Conservation (phyloP, 2,329 filamentous ascomycete genomes). For the Claviceps purpurea region DNA sequence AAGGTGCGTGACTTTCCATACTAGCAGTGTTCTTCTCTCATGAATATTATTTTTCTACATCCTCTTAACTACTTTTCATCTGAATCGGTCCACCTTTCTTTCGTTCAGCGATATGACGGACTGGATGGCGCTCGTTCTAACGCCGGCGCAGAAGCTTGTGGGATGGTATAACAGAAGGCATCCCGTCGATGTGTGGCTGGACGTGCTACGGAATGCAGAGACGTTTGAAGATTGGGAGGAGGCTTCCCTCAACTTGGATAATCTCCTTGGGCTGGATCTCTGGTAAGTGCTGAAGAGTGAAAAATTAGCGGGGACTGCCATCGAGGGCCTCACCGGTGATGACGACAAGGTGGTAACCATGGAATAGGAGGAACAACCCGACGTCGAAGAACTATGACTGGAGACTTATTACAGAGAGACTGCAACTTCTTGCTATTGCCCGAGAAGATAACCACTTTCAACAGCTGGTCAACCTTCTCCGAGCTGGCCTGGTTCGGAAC, state of each 20-base stretch:
- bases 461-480: conserved; percentile 63
- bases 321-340: background rate
- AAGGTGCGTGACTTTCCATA: conserved; percentile 27
- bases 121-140: conserved; percentile 10
- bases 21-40: background rate
- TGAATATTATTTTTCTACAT: background rate
- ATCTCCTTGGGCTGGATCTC: conserved; percentile 63
- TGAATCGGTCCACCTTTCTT: background rate
- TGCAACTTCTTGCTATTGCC: conserved; percentile 56
- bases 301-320: no score
- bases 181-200: conserved; percentile 50
- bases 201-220: conserved; percentile 50
- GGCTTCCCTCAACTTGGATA: conserved; percentile 72
- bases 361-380: conserved; percentile 61
- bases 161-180: conserved; percentile 55
- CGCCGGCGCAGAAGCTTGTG: conserved; percentile 45
- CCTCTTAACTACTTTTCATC: conserved; percentile 1
- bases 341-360: background rate
- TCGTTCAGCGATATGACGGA: conserved; percentile 9
- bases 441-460: conserved; percentile 60
- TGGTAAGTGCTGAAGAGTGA: conserved; percentile 40
- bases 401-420: conserved; percentile 64
- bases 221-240: conserved; percentile 79
- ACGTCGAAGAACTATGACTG: conserved; percentile 77
- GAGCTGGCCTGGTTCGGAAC: conserved; percentile 69